Evolutionary conservation across 2,329 filamentous ascomycete species (phyloP).

Genomic region (Botrytis fabae): DNA sequence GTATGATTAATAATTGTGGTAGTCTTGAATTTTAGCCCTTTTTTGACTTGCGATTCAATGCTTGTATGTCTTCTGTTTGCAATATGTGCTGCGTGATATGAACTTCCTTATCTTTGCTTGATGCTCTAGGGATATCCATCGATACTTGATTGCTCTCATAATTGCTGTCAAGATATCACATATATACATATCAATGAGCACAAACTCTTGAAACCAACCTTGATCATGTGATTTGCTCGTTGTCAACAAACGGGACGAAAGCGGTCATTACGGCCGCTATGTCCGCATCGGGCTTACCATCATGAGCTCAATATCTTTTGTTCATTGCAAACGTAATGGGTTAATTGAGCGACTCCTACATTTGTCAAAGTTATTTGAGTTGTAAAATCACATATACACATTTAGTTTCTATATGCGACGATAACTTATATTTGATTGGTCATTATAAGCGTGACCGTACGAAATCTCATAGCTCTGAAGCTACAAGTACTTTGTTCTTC

Average conservation of each 20-base stretch:
- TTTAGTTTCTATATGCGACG: not conserved
- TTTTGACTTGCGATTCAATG: not conserved
- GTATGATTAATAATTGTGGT: conserved; percentile 16
- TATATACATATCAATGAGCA: not conserved
- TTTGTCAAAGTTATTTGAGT: not conserved
- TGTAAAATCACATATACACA: not conserved
- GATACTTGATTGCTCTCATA: not conserved
- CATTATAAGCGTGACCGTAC: not conserved
- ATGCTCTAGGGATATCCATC: not conserved
- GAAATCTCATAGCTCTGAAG: not conserved
- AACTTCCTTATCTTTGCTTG: not conserved
- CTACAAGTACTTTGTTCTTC: not conserved
- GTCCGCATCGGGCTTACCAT: not conserved
- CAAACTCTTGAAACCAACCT: not conserved
- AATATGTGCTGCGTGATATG: not conserved
- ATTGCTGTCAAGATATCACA: not conserved
- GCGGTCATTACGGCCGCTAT: not conserved
- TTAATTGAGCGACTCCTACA: not conserved
- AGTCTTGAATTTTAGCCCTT: conserved; percentile 16
- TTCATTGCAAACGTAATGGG: not conserved
- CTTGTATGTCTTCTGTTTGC: not conserved
- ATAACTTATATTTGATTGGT: not conserved
- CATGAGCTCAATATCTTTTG: conserved; percentile 5
- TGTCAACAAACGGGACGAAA: not conserved
- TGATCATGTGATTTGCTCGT: not conserved